These are phyloP conservation scores for Aspergillus funiculosus DNA, from an alignment of 495 filamentous ascomycete genomes.

Conservation along the genomic window DNA sequence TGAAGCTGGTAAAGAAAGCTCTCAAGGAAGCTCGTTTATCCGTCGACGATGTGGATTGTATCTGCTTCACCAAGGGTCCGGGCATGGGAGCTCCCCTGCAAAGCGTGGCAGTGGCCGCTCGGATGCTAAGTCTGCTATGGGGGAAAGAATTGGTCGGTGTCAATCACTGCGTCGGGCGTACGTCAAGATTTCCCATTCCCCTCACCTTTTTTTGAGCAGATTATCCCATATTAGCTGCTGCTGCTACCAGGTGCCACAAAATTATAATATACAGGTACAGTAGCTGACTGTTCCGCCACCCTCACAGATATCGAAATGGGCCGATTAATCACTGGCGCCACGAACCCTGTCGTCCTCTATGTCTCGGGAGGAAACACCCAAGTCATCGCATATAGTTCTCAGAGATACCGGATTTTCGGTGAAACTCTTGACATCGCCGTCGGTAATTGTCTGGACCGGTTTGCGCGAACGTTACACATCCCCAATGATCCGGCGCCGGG, in stretches of 20 bases:
- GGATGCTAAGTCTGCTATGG: slow-evolving; percentile 81
- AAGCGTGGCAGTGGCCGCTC: slow-evolving; percentile 76
- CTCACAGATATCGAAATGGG: slow-evolving; percentile 88
- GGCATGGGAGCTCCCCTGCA: slow-evolving; percentile 97
- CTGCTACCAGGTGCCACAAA: neutral
- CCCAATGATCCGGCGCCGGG: slow-evolving; percentile 94
- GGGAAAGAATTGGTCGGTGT: slow-evolving; percentile 81
- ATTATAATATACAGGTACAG: neutral
- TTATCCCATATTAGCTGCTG: too few relatives aligned
- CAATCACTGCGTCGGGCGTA: slow-evolving; percentile 95
- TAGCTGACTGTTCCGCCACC: slow-evolving; percentile 8
- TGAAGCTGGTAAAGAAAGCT: slow-evolving; percentile 69
- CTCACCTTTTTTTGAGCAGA: too few relatives aligned
- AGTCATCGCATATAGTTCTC: slow-evolving; percentile 92
- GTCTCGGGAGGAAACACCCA: slow-evolving; percentile 97
- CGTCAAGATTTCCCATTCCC: too few relatives aligned
- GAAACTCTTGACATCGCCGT: slow-evolving; percentile 97
- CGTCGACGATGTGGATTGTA: slow-evolving; percentile 69
- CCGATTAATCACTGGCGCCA: slow-evolving; percentile 80
- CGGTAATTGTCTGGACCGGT: slow-evolving; percentile 94
- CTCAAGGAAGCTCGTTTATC: slow-evolving; percentile 60
- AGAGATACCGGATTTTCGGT: slow-evolving; percentile 94
- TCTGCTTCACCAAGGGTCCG: slow-evolving; percentile 92
- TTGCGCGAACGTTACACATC: slow-evolving; percentile 83
- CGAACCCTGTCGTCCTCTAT: slow-evolving; percentile 93